phyloP scores from a whole-genome alignment of 2,329 filamentous ascomycete genomes.

The Ceratocystis variospora region DNA sequence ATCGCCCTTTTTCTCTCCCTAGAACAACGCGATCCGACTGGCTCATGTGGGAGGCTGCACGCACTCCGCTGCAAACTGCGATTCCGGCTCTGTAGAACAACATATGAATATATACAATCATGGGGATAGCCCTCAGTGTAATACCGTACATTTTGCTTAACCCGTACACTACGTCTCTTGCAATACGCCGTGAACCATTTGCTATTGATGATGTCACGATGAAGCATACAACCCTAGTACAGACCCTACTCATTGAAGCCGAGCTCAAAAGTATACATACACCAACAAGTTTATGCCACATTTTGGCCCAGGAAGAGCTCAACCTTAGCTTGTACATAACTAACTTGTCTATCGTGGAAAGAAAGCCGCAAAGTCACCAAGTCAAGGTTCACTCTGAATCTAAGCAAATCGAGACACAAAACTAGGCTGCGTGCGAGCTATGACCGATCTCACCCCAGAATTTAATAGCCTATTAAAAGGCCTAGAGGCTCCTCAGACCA shows the following conservation, averaged over 20 bases:
- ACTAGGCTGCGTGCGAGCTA: slow-evolving; percentile 22
- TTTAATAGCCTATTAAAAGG: slow-evolving; percentile 56
- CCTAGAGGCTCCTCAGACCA: slow-evolving; percentile 40
- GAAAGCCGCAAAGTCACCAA: neutral
- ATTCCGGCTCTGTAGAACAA: slow-evolving; percentile 39
- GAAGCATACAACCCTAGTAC: neutral
- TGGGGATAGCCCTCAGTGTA: too few species aligned
- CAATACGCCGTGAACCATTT: neutral
- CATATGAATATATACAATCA: neutral
- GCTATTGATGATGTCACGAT: slow-evolving; percentile 1
- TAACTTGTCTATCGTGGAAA: neutral
- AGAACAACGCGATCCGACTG: slow-evolving; percentile 94
- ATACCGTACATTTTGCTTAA: too few species aligned
- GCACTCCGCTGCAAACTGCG: slow-evolving; percentile 53
- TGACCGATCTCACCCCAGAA: slow-evolving; percentile 50
- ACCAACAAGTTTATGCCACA: neutral
- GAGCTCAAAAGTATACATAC: slow-evolving; percentile 2
- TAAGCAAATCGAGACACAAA: neutral
- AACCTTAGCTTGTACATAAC: neutral
- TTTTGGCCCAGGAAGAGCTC: neutral
- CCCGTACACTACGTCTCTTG: neutral
- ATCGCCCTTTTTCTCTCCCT: slow-evolving; percentile 9
- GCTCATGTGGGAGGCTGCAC: slow-evolving; percentile 83
- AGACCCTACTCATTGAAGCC: neutral
- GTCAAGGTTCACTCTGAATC: neutral